Conservation (phyloP, 345 rosid genomes). For the Citrus inodora region DNA sequence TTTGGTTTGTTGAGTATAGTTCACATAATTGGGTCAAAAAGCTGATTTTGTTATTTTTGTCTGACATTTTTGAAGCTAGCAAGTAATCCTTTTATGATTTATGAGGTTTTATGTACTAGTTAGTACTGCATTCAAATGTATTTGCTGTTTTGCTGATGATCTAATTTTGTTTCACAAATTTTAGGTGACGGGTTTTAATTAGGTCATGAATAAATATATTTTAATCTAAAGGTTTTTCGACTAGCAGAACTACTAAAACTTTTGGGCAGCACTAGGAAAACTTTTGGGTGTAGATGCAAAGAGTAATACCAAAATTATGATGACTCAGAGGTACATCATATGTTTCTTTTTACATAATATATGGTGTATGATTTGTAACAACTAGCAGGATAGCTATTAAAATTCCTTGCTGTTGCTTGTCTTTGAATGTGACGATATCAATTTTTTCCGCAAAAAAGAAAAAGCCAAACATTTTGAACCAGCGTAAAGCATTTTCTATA, state of each 20-base stretch:
- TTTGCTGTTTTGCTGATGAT: neutral
- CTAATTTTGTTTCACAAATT: neutral
- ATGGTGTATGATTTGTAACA: neutral
- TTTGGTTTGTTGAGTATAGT: neutral
- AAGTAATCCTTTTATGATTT: neutral
- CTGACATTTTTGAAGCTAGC: neutral
- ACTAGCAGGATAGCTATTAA: neutral
- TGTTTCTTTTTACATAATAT: neutral
- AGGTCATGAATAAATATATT: neutral
- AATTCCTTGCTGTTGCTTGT: neutral
- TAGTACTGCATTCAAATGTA: neutral
- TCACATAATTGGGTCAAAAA: neutral
- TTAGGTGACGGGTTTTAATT: neutral
- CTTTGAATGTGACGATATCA: neutral
- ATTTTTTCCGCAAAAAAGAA: neutral
- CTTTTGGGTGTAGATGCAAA: neutral
- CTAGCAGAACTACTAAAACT: neutral
- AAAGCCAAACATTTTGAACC: neutral
- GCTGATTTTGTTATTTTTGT: neutral
- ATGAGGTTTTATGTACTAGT: neutral
- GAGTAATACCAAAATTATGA: neutral
- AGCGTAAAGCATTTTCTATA: neutral
- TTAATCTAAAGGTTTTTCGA: neutral
- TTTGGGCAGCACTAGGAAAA: neutral
- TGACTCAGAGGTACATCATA: neutral